Percentiles rank a stretch among this genome's conserved stretches.
Conservation (phyloP, 2,329 filamentous ascomycete species). For the Botryotinia globosa region DNA sequence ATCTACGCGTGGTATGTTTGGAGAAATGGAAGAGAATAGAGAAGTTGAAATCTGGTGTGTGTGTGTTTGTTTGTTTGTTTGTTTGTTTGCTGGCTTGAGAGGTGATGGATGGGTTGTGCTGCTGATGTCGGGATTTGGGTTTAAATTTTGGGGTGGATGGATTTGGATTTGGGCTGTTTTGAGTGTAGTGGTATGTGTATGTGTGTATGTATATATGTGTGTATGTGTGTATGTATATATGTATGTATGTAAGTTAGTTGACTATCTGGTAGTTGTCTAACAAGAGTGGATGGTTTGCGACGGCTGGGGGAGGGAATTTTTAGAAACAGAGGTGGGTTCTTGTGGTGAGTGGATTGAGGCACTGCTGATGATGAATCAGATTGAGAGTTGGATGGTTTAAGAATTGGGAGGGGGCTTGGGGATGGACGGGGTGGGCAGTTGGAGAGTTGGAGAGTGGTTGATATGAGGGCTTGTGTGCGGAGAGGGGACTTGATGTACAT, state of each 20-base stretch:
- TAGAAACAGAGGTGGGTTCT: background rate
- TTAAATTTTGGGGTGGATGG: too few relatives aligned
- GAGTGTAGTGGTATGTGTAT: background rate
- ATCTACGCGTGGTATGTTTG: background rate
- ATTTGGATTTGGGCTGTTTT: background rate
- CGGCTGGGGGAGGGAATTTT: background rate
- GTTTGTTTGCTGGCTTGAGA: background rate
- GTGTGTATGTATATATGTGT: too few relatives aligned
- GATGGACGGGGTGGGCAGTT: background rate
- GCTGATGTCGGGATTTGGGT: background rate
- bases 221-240: too few relatives aligned
- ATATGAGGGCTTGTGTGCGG: fast-evolving
- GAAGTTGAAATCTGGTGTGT: background rate
- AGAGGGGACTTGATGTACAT: background rate
- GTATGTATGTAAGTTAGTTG: background rate
- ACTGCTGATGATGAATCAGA: background rate
- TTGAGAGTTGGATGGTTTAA: background rate
- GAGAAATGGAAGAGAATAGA: too few relatives aligned
- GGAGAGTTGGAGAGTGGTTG: background rate
- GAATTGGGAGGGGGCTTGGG: background rate
- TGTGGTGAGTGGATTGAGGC: background rate
- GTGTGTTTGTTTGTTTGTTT: background rate
- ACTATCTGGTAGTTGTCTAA: background rate
- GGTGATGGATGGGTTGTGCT: too few relatives aligned
- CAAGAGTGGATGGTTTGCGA: background rate